Evolutionary conservation across 1,284 basidiomycete genomes (phyloP).

Genomic region (Puccinia polysora): DNA sequence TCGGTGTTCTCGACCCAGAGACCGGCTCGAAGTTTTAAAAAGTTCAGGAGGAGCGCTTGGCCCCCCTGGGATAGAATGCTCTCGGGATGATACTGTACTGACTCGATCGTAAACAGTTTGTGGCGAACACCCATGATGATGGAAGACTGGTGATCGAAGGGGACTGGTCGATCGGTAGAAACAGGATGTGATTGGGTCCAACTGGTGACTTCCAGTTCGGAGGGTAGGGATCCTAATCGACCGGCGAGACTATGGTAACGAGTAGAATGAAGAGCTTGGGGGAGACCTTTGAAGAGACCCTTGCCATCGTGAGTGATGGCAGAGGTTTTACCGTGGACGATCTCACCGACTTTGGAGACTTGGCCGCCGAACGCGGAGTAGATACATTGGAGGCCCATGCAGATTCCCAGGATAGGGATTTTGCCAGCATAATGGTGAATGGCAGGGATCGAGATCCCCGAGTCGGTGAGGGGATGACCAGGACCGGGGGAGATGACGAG

Average conservation of each 20-base stretch:
- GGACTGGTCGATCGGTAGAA: too few species aligned
- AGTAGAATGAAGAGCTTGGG: too few species aligned
- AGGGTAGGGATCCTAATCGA: too few species aligned
- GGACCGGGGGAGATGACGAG: slow-evolving; percentile 95
- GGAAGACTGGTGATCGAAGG: slow-evolving; percentile 56
- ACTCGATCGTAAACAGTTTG: slow-evolving; percentile 76
- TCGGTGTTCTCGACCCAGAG: slow-evolving; percentile 79
- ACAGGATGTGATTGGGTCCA: too few species aligned
- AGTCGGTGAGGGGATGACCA: too few species aligned
- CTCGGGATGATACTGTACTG: slow-evolving; percentile 97
- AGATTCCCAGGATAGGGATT: slow-evolving; percentile 89
- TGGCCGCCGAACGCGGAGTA: slow-evolving; percentile 82
- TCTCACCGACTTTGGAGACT: slow-evolving; percentile 91
- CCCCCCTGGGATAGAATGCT: slow-evolving; percentile 86
- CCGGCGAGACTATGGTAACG: too few species aligned
- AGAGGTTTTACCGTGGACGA: slow-evolving; percentile 97
- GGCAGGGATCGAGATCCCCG: too few species aligned
- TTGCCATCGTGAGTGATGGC: too few species aligned
- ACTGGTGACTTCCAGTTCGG: too few species aligned
- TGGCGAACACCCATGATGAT: slow-evolving; percentile 98
- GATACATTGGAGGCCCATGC: slow-evolving; percentile 97
- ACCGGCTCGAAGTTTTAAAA: slow-evolving; percentile 74
- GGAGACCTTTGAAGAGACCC: too few species aligned
- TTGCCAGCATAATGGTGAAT: slow-evolving; percentile 86
- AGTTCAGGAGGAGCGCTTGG: slow-evolving; percentile 74